These are phyloP conservation scores for Colletotrichum kahawae DNA, from an alignment of 2,329 filamentous ascomycete species.

Conservation along the genomic window DNA sequence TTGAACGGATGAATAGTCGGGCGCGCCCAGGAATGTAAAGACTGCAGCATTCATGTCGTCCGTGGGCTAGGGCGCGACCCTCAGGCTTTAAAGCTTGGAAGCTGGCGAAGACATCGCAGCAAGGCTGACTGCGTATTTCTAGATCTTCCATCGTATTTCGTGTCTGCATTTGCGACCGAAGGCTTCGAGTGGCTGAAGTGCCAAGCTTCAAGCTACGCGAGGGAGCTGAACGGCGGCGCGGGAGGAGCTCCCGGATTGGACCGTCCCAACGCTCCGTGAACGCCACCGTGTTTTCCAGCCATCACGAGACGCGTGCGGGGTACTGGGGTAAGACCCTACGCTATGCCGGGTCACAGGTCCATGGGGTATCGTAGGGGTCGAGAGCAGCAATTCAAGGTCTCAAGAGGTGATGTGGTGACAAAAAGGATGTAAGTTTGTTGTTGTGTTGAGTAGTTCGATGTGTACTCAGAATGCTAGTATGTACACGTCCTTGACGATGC, in stretches of 20 bases:
- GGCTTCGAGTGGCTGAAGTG: not conserved
- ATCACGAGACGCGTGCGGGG: conserved; percentile 19
- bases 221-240: not conserved
- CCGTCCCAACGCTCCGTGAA: not conserved
- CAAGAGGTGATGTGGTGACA: not conserved
- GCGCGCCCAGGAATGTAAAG: not conserved
- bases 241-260: not conserved
- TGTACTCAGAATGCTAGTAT: not conserved
- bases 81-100: not conserved
- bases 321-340: conserved; percentile 2
- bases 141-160: not conserved
- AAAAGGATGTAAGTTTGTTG: not conserved
- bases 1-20: not conserved
- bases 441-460: not conserved
- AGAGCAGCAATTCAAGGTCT: not conserved
- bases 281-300: not conserved
- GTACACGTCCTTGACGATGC: not conserved
- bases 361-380: not conserved
- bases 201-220: not conserved
- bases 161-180: not conserved
- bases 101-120: not conserved
- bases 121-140: not conserved
- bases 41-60: not conserved
- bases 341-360: not conserved
- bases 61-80: not conserved